Evolutionary conservation across 768 basidiomycete species (phyloP), one percentile per base, ranked within the genome.

Genomic region (Hygrophoropsis aurantiaca): DNA sequence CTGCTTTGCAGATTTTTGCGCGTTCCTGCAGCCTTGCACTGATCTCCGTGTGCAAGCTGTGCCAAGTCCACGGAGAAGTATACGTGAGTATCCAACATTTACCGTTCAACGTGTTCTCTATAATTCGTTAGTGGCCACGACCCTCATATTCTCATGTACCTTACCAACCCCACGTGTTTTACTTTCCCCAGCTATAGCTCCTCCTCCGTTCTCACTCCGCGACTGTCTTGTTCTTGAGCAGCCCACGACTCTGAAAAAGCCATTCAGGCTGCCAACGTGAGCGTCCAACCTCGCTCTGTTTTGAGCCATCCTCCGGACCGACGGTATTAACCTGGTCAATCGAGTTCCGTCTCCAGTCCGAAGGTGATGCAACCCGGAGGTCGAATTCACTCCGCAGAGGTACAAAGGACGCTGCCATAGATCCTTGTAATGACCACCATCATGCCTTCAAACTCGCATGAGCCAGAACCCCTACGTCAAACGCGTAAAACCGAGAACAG

Each of bases 101-200:
- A 48, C 32, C 27, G 19, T 32, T 38, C 45, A 53, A 38, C 44
- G 52, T 56, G 52, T 44, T 16, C 37, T n/a, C 36, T 39, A 33
- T 40, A 27, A 37, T 47, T 44, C 25, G 47, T 46, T 39, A 35
- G 46, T 42, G 30, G 7, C n/a, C 20, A 38, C 36, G 36, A 16
- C 25, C 46, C 47, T 51, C 48, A 45, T 53, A 50, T 38, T 42
- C 40, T 51, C 42, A 52, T 61, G 70, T 73, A 67, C 68, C 69
- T 69, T 40, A 43, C 54, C 35, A 41, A 47, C 20, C 73, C 75
- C 77, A 78, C 76, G 76, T 80, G 77, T 72, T 61, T 53, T 42
- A 49, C 63, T 47, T 49, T 48, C 19, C 47, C 48, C 58, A 73
- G 71, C 64, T 72, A 57, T 69, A 73, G 47, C 61, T 70, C 52